Evolutionary conservation across 768 basidiomycete genomes (phyloP).

Genomic region (Lactarius hatsudake): DNA sequence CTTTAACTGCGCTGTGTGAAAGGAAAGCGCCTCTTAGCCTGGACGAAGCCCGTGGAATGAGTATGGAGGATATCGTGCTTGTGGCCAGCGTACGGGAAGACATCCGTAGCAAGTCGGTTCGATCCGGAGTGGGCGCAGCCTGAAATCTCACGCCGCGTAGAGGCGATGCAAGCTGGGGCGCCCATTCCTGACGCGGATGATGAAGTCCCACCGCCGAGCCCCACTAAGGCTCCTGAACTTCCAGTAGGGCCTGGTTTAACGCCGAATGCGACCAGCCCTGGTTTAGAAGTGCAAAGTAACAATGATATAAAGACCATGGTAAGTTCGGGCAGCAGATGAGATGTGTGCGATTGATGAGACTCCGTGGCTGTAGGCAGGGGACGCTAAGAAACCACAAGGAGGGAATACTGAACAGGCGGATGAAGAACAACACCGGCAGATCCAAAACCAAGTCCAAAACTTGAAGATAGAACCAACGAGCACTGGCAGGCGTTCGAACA

Average conservation of each 20-base stretch:
- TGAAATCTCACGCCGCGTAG: background rate
- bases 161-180: background rate
- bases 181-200: background rate
- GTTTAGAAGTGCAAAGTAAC: background rate
- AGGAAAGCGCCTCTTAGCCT: slow-evolving; percentile 9
- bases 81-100: slow-evolving; percentile 15
- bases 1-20: slow-evolving; percentile 16
- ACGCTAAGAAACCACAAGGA: background rate
- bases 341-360: background rate
- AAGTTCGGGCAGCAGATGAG: background rate
- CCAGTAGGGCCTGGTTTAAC: background rate
- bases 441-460: background rate
- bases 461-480: too few species aligned
- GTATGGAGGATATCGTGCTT: slow-evolving; percentile 16
- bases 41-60: slow-evolving; percentile 15
- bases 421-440: background rate
- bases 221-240: background rate
- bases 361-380: background rate
- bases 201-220: background rate
- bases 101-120: background rate
- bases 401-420: slow-evolving; percentile 4
- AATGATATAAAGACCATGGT: background rate
- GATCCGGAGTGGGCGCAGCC: background rate
- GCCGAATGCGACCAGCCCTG: background rate
- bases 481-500: too few species aligned